Evolutionary conservation across 768 basidiomycete genomes (phyloP).

Genomic region (Lyophyllum decastes): DNA sequence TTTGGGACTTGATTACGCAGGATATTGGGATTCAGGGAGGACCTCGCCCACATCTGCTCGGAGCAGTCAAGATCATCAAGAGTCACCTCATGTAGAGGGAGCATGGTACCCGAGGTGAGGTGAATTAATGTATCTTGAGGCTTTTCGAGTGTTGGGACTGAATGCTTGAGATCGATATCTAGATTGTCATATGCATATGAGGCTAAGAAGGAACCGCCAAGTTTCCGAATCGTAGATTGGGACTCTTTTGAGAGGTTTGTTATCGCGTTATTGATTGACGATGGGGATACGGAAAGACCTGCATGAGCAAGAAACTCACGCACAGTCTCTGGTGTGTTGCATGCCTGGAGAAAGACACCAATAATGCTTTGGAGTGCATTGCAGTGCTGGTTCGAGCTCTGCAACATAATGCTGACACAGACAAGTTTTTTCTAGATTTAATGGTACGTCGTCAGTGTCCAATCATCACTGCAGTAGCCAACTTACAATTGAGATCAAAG

Average conservation of each 20-base stretch:
- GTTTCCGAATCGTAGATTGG: constrained; percentile 6
- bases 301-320: constrained; percentile 29
- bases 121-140: constrained; percentile 25
- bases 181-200: constrained; percentile 44
- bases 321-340: constrained; percentile 26
- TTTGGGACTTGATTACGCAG: background rate
- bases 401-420: too few species aligned
- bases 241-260: constrained; percentile 26
- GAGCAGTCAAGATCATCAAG: constrained; percentile 31
- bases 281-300: constrained; percentile 28
- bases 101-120: constrained; percentile 32
- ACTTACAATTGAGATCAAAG: too few species aligned
- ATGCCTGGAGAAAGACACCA: constrained; percentile 31
- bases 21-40: constrained; percentile 21
- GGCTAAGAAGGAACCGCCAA: constrained; percentile 24
- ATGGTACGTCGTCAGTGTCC: too few species aligned
- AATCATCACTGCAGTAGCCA: too few species aligned
- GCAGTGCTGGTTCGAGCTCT: too few species aligned
- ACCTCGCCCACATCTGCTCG: constrained; percentile 32
- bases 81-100: constrained; percentile 28
- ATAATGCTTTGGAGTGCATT: constrained; percentile 26
- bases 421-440: too few species aligned
- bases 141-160: constrained; percentile 29
- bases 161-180: too few species aligned
- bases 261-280: constrained; percentile 23